A percentile compares a stretch with the other conserved stretches of the same genome.
Conservation (phyloP, 2,329 filamentous ascomycete genomes). For the Talaromyces amestolkiae region DNA sequence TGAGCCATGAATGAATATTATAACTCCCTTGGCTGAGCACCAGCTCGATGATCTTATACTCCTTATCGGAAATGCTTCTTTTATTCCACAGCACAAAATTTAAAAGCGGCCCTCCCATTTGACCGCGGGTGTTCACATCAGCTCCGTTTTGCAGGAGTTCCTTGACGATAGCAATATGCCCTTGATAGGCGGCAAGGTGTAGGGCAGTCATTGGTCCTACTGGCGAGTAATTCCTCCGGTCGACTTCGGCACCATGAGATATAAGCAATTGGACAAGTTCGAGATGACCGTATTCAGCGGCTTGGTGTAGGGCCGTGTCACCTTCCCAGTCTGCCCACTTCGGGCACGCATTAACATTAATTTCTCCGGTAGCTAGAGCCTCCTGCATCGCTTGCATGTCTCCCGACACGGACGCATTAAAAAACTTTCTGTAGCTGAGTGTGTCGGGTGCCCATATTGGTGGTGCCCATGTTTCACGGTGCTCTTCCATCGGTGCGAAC, state of each 20-base stretch:
- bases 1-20: too few species aligned
- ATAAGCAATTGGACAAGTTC: neutral
- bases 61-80: too few species aligned
- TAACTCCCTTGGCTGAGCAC: too few species aligned
- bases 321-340: neutral
- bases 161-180: neutral
- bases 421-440: conserved; percentile 7
- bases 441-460: conserved; percentile 9
- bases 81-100: too few species aligned
- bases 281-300: neutral
- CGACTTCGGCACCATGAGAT: neutral
- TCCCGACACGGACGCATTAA: conserved; percentile 4
- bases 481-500: neutral
- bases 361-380: neutral
- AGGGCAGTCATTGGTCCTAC: neutral
- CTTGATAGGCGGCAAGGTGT: neutral
- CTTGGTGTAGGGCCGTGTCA: neutral
- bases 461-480: neutral
- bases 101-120: neutral
- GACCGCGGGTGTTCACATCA: neutral
- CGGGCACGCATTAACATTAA: conserved; percentile 2
- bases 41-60: too few species aligned
- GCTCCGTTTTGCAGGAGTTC: conserved; percentile 2
- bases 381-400: conserved; percentile 10
- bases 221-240: neutral